Conservation (phyloP, 2,329 filamentous ascomycete genomes). For the Emergomyces africanus region DNA sequence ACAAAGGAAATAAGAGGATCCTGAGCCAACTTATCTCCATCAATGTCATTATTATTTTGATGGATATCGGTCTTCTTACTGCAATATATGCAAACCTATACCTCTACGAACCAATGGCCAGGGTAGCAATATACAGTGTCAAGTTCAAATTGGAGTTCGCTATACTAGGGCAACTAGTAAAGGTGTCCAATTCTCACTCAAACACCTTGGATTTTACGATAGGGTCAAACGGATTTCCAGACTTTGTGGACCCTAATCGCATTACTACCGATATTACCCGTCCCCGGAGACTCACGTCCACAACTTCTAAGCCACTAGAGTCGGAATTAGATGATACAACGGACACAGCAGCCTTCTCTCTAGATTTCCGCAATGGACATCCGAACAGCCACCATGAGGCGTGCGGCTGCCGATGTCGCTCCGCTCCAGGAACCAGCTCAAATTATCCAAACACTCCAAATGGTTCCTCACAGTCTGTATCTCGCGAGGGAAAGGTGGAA, state of each 20-base stretch:
- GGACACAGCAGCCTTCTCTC: not conserved
- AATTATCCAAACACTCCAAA: not conserved
- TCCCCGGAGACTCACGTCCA: conserved; percentile 12
- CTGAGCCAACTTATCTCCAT: conserved; percentile 38
- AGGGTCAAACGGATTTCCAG: conserved; percentile 25
- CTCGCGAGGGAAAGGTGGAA: not conserved
- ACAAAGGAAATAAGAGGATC: conserved; percentile 31
- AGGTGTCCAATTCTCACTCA: conserved; percentile 27
- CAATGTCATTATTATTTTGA: conserved; percentile 36
- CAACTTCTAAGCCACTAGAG: conserved; percentile 8
- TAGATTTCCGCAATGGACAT: not conserved
- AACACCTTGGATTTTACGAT: conserved; percentile 26
- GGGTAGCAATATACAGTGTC: conserved; percentile 36
- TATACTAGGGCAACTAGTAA: conserved; percentile 33
- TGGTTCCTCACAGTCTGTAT: not conserved
- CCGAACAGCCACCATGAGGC: not conserved
- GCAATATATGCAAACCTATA: conserved; percentile 33
- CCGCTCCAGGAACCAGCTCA: not conserved
- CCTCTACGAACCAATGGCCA: conserved; percentile 36
- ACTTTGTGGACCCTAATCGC: conserved; percentile 34
- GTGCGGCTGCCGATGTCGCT: not conserved
- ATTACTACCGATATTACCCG: conserved; percentile 31
- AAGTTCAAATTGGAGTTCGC: conserved; percentile 40
- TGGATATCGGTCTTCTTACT: conserved; percentile 33
- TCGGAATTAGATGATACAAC: not conserved